These are phyloP conservation scores for Apiospora kogelbergensis DNA, from an alignment of 2,329 filamentous ascomycete species.

Conservation along the genomic window DNA sequence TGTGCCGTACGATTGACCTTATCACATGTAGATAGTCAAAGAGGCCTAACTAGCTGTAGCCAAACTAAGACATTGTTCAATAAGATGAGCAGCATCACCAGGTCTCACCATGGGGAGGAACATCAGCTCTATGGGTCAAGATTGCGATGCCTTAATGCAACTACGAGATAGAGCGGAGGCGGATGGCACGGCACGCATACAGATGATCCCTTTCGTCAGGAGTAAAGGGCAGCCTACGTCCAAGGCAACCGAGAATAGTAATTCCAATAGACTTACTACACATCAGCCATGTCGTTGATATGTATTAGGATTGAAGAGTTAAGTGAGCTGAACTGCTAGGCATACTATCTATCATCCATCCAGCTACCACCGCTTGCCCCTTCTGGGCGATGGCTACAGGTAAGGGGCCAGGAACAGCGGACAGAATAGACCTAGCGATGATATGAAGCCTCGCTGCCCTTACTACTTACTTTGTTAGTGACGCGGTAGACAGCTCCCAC, in stretches of 20 bases:
- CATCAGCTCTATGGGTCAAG: background rate
- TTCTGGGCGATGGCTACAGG: too few relatives aligned
- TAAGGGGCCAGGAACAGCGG: too few relatives aligned
- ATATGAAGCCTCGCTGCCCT: too few relatives aligned
- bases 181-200: background rate
- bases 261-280: background rate
- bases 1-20: background rate
- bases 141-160: background rate
- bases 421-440: too few relatives aligned
- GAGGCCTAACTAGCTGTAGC: background rate
- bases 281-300: too few relatives aligned
- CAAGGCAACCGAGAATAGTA: background rate
- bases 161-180: background rate
- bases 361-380: too few relatives aligned
- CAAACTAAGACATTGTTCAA: background rate
- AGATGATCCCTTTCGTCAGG: background rate
- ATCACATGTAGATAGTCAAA: background rate
- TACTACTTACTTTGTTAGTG: too few relatives aligned
- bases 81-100: background rate
- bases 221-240: background rate
- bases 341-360: too few relatives aligned
- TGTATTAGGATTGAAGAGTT: too few relatives aligned
- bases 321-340: too few relatives aligned
- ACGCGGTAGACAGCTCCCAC: background rate
- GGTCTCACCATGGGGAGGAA: background rate